Evolutionary conservation across 148 eudicot species (phyloP), one percentile per base, ranked within the genome.

Genomic region (Chenopodium suecicum): DNA sequence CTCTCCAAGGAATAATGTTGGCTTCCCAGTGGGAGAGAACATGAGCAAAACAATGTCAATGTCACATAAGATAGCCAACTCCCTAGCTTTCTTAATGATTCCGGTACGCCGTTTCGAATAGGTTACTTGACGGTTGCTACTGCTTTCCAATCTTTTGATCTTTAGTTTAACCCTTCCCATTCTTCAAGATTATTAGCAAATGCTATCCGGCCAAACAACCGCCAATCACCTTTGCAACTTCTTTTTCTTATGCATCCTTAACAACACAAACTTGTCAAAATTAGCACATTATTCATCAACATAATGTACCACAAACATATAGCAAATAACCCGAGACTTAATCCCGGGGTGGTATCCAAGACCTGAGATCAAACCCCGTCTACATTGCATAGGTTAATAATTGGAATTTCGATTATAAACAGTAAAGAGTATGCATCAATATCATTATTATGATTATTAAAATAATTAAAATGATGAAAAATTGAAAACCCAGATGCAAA

Each of bases 141-240:
- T 90, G 83, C 87, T 92, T 81, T 92, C 97, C 81, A 92, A 81
- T 81, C 88, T 90, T 86, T 91, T 91, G 41, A 92, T 92, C 87
- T 92, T 91, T 52, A 92, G 75, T 86, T 92, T 92, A 86, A 92
- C 97, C 87, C 97, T 91, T 85, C 97, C 97, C 97, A 92, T 92
- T 79, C 88, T 84, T 82, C 78, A 87, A 78, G 78, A 67, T 44
- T 78, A 52, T 22, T 27, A 84, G 37, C 78, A 83, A 73, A 20
- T 64, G 41, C 68, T 63, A 78, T 77, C 77, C 64, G 77, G 77
- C 80, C 50, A 63, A 73, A 50, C 83, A 68, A 74, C 20, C 20
- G 52, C 76, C 66, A 16, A 71, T 77, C 52, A 80, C 37, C 50
- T 46, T 34, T 34, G 58, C n/a, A 73, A 65, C 17, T 81, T 79